phyloP scores from a whole-genome alignment of 495 filamentous ascomycete genomes.

The Apodospora peruviana region DNA sequence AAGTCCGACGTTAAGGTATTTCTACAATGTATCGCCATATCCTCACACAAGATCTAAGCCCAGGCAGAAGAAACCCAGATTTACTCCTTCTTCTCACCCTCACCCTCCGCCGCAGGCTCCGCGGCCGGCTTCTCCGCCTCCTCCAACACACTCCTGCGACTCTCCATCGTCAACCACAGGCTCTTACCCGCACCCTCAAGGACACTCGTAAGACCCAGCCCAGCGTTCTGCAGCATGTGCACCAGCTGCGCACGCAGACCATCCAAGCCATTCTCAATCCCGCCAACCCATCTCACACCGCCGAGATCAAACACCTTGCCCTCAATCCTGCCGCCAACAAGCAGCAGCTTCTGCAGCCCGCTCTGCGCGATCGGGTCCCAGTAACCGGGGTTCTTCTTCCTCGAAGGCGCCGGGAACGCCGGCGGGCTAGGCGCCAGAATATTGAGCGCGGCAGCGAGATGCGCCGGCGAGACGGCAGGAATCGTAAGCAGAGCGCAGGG shows the following conservation, averaged over 20 bases:
- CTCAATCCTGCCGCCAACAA: slow-evolving; percentile 78
- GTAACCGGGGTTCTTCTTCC: slow-evolving; percentile 70
- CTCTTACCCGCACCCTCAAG: slow-evolving; percentile 74
- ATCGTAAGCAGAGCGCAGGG: slow-evolving; percentile 77
- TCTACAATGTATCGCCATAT: too few relatives aligned
- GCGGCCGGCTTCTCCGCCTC: slow-evolving; percentile 54
- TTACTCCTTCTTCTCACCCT: slow-evolving; percentile 27
- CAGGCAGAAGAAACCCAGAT: too few relatives aligned
- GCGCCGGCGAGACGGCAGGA: slow-evolving; percentile 72
- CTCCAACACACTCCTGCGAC: slow-evolving; percentile 68
- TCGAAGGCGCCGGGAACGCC: slow-evolving; percentile 69
- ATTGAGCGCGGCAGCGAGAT: slow-evolving; percentile 71
- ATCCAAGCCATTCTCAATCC: slow-evolving; percentile 77
- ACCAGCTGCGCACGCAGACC: slow-evolving; percentile 79
- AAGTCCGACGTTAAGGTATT: too few relatives aligned
- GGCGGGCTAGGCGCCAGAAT: slow-evolving; percentile 65
- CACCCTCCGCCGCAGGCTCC: slow-evolving; percentile 24
- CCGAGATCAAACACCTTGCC: slow-evolving; percentile 77
- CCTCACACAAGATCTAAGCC: too few relatives aligned
- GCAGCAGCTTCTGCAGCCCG: slow-evolving; percentile 77
- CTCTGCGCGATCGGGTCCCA: slow-evolving; percentile 69
- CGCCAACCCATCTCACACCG: slow-evolving; percentile 75
- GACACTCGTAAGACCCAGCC: slow-evolving; percentile 62
- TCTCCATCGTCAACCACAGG: slow-evolving; percentile 79
- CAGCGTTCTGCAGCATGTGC: slow-evolving; percentile 66